Conservation (phyloP, 768 basidiomycete genomes). For the Pleurotus sapidus region DNA sequence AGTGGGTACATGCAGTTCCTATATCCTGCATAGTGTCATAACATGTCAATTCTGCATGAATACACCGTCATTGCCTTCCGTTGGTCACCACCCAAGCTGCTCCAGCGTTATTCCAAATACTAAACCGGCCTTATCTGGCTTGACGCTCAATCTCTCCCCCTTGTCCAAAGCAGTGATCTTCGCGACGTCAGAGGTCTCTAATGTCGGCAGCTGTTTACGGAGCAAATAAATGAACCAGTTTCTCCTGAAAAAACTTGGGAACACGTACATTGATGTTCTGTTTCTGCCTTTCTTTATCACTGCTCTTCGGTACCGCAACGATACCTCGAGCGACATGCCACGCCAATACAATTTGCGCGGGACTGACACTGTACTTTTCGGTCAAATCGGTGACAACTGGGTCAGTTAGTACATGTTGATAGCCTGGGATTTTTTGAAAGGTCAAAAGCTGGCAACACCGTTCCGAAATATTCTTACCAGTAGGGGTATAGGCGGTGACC, state of each 20-base stretch:
- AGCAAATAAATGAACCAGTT: no score
- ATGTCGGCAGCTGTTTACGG: conserved; percentile 26
- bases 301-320: conserved; percentile 45
- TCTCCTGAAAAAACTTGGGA: background rate
- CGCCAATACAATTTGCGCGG: conserved; percentile 46
- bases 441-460: no score
- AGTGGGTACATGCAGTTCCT: no score
- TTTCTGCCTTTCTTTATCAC: conserved; percentile 41
- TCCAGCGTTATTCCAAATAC: conserved; percentile 36
- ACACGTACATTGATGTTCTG: conserved; percentile 42
- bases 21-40: no score
- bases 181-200: conserved; percentile 37
- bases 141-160: conserved; percentile 37
- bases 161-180: conserved; percentile 43
- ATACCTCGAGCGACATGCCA: conserved; percentile 49
- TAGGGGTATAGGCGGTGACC: conserved; percentile 48
- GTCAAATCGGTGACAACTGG: conserved; percentile 41
- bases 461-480: conserved; percentile 24
- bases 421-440: conserved; percentile 23
- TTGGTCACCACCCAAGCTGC: conserved; percentile 32
- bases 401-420: conserved; percentile 40
- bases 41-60: no score
- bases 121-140: conserved; percentile 26
- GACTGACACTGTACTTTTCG: conserved; percentile 39
- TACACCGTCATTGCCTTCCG: no score